phyloP scores from a whole-genome alignment of 2,329 filamentous ascomycete species.

The Diaporthe sp. region DNA sequence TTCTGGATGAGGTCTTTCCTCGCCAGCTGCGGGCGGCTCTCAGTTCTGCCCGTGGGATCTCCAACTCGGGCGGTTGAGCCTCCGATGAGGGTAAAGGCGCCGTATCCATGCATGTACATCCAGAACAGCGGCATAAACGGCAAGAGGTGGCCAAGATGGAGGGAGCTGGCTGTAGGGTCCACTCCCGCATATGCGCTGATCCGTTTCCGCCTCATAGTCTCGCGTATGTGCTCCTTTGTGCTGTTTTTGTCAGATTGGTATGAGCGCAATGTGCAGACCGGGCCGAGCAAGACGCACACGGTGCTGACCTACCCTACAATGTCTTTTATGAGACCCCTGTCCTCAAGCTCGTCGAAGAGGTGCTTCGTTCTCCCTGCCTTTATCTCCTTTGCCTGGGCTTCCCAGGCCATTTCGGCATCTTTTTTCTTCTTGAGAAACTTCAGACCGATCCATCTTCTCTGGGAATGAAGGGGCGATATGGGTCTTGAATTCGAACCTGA shows the following conservation, averaged over 20 bases:
- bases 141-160: constrained; percentile 85
- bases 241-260: constrained; percentile 36
- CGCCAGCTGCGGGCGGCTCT: constrained; percentile 69
- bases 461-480: constrained; percentile 32
- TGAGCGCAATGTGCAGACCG: neutral
- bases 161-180: constrained; percentile 83
- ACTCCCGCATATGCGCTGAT: constrained; percentile 85
- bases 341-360: constrained; percentile 76
- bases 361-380: constrained; percentile 63
- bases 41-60: constrained; percentile 80
- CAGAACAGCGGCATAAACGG: constrained; percentile 88
- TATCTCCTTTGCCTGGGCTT: constrained; percentile 61
- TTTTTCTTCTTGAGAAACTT: constrained; percentile 61
- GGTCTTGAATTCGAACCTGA: neutral
- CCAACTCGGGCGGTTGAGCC: constrained; percentile 84
- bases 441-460: constrained; percentile 55
- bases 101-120: constrained; percentile 83
- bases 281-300: neutral
- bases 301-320: constrained; percentile 74
- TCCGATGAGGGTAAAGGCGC: constrained; percentile 77
- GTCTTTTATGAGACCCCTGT: constrained; percentile 81
- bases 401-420: constrained; percentile 63
- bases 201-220: constrained; percentile 74
- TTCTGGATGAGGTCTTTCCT: constrained; percentile 72
- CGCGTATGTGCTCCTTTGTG: constrained; percentile 64